Evolutionary conservation across 768 basidiomycete genomes (phyloP).

Genomic region (Peribolospora baueri): DNA sequence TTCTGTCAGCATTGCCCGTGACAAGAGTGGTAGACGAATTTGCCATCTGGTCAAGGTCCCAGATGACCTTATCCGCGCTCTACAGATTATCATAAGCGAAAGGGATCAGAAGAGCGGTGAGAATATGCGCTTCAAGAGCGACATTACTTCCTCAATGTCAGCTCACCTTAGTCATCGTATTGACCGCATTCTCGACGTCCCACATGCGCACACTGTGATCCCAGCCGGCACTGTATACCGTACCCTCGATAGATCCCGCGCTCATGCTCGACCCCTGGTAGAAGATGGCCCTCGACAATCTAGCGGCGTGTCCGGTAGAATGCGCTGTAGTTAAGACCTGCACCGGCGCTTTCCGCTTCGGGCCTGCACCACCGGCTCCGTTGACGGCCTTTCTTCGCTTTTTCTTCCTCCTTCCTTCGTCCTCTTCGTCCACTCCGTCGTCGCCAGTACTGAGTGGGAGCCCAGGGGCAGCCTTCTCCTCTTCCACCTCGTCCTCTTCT

Average conservation of each 20-base stretch:
- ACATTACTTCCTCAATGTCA: too few relatives aligned
- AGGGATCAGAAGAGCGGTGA: background rate
- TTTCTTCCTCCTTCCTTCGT: constrained; percentile 27
- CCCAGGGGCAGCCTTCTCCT: constrained; percentile 16
- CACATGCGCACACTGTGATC: constrained; percentile 59
- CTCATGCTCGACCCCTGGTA: constrained; percentile 16
- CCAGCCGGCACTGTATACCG: constrained; percentile 56
- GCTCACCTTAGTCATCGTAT: constrained; percentile 19
- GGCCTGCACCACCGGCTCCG: constrained; percentile 5
- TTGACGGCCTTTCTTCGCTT: constrained; percentile 36
- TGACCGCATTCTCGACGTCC: constrained; percentile 48
- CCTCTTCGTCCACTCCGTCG: constrained; percentile 7
- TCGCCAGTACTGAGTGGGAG: too few relatives aligned
- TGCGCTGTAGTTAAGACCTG: constrained; percentile 11
- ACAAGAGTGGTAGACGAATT: constrained; percentile 4
- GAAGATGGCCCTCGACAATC: constrained; percentile 54
- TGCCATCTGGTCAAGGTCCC: constrained; percentile 21
- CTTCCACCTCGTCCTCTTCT: constrained; percentile 31
- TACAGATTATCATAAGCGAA: background rate
- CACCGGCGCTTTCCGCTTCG: constrained; percentile 29
- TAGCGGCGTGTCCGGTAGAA: constrained; percentile 40
- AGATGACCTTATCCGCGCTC: constrained; percentile 19
- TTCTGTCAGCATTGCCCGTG: background rate
- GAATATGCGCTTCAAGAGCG: background rate
- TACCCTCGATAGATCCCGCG: constrained; percentile 6